Base-by-base conservation (phyloP, 2,329 filamentous ascomycete species). In the Emergomyces africanus region DNA sequence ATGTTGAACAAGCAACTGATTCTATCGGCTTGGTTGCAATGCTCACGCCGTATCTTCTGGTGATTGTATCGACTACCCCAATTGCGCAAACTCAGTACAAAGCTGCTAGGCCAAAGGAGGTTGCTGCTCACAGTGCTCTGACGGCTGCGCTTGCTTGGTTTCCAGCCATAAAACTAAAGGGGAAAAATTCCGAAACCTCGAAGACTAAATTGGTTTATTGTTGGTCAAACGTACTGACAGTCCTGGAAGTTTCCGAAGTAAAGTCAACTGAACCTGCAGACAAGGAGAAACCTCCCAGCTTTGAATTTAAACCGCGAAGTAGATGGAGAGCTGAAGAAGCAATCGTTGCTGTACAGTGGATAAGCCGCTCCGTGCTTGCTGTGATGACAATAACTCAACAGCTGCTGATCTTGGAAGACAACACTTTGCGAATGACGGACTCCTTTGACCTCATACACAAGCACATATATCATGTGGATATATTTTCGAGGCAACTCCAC, bases 101-200 rank as follows among this genome's bases (percentile, higher is more conserved):
- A 74, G 86, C 90, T 23, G 84, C 90, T 1, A 81, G 94, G 30
- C 92, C 94, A 3, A 97, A 95, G 69, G 92, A 97, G 64, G 84
- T 97, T 10, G 85, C 85, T 33, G 88, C 89, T 1, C 92, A 99
- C 70, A 89, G 90, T 68, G 86, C 92, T 20, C 85, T 99, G 81
- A 96, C 89, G 55, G 95, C 92, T 2, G 96, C 92, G 66, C 75
- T 99, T 55, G 90, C 94, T 39, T 99, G 94, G 94, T 99, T 99
- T 69, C 94, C 94, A 1, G 90, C 91, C 1, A 94, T 99, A 51
- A 94, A 89, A 68, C 78, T 99, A 49, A 97, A 97, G 72, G 82
- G 83, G 18, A 81, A 84, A 10, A 85, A 90, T 62, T 77, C 82
- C 1, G 79, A 82, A 53, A 83, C 82, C 0, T 84, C 83, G 5